Evolutionary conservation across 2,329 filamentous ascomycete genomes (phyloP).

Genomic region (Xylaria multiplex): DNA sequence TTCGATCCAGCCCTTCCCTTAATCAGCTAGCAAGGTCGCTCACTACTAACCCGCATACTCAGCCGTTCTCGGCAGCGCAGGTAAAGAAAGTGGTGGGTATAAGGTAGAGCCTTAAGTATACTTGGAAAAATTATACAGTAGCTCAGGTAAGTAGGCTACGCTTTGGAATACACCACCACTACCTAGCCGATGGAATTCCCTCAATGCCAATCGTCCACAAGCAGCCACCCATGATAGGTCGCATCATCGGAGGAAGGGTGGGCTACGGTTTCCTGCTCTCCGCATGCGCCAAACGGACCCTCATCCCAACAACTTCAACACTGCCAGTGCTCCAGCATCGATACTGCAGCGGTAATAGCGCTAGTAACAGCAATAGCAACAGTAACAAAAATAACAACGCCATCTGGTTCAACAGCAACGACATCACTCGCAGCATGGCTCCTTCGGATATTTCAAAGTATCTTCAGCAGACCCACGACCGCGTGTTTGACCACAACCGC

Average conservation of each 20-base stretch:
- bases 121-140: slow-evolving; percentile 2
- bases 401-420: slow-evolving; percentile 15
- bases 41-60: too few species aligned
- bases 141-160: neutral
- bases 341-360: slow-evolving; percentile 18
- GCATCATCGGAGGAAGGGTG: slow-evolving; percentile 27
- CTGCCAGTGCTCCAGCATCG: slow-evolving; percentile 12
- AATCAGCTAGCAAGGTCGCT: slow-evolving; percentile 22
- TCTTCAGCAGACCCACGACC: slow-evolving; percentile 71
- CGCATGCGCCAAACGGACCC: slow-evolving; percentile 26
- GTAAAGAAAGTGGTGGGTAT: slow-evolving; percentile 1
- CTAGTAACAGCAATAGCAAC: slow-evolving; percentile 15
- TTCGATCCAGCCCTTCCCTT: slow-evolving; percentile 12
- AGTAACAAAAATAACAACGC: neutral
- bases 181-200: slow-evolving; percentile 18
- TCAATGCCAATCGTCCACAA: slow-evolving; percentile 8
- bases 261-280: slow-evolving; percentile 35
- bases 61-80: slow-evolving; percentile 16
- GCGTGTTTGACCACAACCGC: slow-evolving; percentile 75
- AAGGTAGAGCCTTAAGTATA: neutral
- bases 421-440: slow-evolving; percentile 41
- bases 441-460: slow-evolving; percentile 60
- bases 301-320: slow-evolving; percentile 10
- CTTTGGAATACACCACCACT: slow-evolving; percentile 19
- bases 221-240: slow-evolving; percentile 33